Base-by-base conservation (phyloP, 768 basidiomycete species). In the Bullera alba region DNA sequence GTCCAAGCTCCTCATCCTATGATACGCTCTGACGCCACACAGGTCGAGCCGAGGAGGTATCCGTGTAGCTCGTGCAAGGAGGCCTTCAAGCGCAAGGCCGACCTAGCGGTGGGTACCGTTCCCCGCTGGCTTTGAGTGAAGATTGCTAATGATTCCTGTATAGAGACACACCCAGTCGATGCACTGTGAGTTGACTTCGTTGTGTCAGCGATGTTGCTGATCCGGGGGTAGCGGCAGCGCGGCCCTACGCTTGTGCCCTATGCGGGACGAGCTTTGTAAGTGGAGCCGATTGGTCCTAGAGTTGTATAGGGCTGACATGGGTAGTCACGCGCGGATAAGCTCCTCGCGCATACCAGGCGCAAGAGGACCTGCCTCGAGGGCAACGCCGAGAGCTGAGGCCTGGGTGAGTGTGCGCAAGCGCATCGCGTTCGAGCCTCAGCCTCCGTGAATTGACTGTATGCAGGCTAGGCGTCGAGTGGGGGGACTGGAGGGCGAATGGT, bases 241-340 rank as follows among this genome's bases (percentile, higher is more conserved):
- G 45, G 15, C 45, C 45, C 29, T 32, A 29, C 29, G 25, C 25
- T 17, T 46, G 45, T 25, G 15, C 26, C 12, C 12, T 4, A 25
- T 46, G 45, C 23, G 14, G 16, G 7, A n/a, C 25, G 15, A 25
- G 45, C 14, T 46, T 46, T 21, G 45, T 46, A 32, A 29, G 45
- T 46, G 5, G 38, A 8, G 38, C 23, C 16, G 19, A 7, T 44
- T 10, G 27, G 42, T 29, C 10, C 42, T 5, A 29, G 6, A 7
- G 21, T 19, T 10, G 19, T 26, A 22, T 15, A 44, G 32, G 16
- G 42, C 42, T 44, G 26, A 44, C 8, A 25, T 26, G 23, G 26
- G 23, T n/a, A 46, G 45, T 26, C 45, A n/a, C 14, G 45, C n/a
- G 23, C 14, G 27, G 45, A 46, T 22, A 46, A 46, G 45, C 45